phyloP scores from a whole-genome alignment of 345 rosid genomes.

The Aquilaria yunnanensis region DNA sequence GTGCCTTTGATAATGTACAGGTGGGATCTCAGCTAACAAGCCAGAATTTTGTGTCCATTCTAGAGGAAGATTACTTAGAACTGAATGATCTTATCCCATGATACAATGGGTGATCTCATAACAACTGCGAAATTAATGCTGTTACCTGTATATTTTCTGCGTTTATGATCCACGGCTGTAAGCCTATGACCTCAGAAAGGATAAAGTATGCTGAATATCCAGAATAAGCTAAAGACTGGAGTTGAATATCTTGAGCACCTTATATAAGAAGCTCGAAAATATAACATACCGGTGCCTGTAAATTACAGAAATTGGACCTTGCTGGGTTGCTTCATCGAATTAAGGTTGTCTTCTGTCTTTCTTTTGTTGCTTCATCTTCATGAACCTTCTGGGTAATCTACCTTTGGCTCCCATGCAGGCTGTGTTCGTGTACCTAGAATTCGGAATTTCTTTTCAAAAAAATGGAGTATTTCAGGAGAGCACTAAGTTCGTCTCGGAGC shows the following conservation, averaged over 20 bases:
- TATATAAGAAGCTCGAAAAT: background rate
- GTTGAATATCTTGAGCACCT: too few relatives aligned
- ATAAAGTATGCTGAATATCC: slow-evolving; percentile 1
- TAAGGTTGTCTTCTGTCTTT: slow-evolving; percentile 17
- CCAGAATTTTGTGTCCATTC: slow-evolving; percentile 16
- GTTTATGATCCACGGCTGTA: too few relatives aligned
- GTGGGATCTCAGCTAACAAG: slow-evolving; percentile 19
- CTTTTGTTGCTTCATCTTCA: background rate
- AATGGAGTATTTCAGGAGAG: slow-evolving; percentile 6
- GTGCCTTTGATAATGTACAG: slow-evolving; percentile 19
- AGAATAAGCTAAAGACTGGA: slow-evolving; percentile 4
- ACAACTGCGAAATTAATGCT: slow-evolving; percentile 5
- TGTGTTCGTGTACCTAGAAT: slow-evolving; percentile 5
- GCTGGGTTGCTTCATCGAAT: slow-evolving; percentile 15
- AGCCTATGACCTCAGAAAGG: too few relatives aligned
- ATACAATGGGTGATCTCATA: slow-evolving; percentile 8
- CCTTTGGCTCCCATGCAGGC: slow-evolving; percentile 23
- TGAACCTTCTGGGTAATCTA: slow-evolving; percentile 5
- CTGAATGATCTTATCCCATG: slow-evolving; percentile 33
- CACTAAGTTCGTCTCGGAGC: too few relatives aligned
- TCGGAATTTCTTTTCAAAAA: slow-evolving; percentile 13
- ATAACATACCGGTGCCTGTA: slow-evolving; percentile 8
- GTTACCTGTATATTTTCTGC: background rate
- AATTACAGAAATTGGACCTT: slow-evolving; percentile 12
- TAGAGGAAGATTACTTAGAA: slow-evolving; percentile 37